Evolutionary conservation across 2,329 filamentous ascomycete species (phyloP), one percentile per base, ranked within the genome.

Genomic region (Monilinia fructicola): DNA sequence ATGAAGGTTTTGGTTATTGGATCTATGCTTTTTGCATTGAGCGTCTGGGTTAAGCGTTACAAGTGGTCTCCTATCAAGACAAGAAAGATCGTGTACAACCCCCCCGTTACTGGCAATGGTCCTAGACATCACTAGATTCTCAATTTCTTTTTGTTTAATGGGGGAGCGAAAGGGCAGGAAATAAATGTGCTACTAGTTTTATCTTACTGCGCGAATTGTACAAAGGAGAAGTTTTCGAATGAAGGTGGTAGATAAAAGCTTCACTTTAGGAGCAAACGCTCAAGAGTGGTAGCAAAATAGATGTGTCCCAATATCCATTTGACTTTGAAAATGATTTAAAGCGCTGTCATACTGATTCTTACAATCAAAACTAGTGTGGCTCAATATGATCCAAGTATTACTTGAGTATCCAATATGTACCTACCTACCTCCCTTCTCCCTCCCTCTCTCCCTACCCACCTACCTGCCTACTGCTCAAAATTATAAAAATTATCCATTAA

Each of bases 11-110:
- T 99, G 74, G 88, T 90, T 73, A 87, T 97, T 73, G 87, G 88
- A 65, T 85, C 90, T 69, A 87, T 89, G 69, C 84, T 99, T 71
- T 90, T 92, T 78, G 92, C 92, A 67, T 77, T 98, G 76, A 96
- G 91, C 79, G 87, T 99, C 75, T 99, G 93, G 93, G 90, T 98
- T 73, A 99, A 99, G 91, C 89, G 93, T 83, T 99, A 99, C 89
- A 99, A 98, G 88, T 99, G 95, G 95, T 86, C 93, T 69, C 89
- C 91, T 76, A 83, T 99, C 80, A 99, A 99, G 90, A 90, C 93
- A 75, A 90, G 95, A 78, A 97, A 98, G 89, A 83, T 98, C 75
- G 84, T 88, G 74, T 97, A 96, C 83, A 90, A 88, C 78, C 91
- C 92, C 71, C 92, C 92, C 28, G 18, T 54, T 16, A 48, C 64